Conservation (phyloP, 257 asterid species). For the Lavandula angustifolia region DNA sequence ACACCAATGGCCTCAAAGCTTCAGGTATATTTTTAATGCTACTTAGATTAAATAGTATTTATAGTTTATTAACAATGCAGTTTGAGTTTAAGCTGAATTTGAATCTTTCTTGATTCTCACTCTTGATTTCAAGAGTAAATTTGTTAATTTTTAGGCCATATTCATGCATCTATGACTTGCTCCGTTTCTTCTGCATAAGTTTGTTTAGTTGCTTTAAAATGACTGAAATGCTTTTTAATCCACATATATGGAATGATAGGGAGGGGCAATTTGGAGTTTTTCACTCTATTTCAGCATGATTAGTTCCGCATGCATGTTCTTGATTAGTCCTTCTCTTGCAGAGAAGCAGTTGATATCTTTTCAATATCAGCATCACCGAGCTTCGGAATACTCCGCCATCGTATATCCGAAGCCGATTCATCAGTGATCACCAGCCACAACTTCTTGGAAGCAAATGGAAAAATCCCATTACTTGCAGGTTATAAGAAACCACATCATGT, state of each 20-base stretch:
- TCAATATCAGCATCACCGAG: constrained; percentile 85
- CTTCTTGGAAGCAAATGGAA: constrained; percentile 38
- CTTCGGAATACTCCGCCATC: constrained; percentile 52
- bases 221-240: not conserved
- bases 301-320: constrained; percentile 7
- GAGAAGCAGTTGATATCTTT: constrained; percentile 72
- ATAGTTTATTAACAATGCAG: too few species aligned
- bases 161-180: not conserved
- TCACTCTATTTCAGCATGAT: not conserved
- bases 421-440: constrained; percentile 34
- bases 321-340: constrained; percentile 29
- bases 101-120: too few species aligned
- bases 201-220: not conserved
- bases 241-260: not conserved
- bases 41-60: too few species aligned
- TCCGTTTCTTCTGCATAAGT: not conserved
- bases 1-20: constrained; percentile 95
- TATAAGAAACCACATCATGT: constrained; percentile 36
- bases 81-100: too few species aligned
- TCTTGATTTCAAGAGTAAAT: not conserved
- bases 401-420: constrained; percentile 37
- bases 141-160: not conserved
- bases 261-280: not conserved
- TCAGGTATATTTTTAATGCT: constrained; percentile 45
- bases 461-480: constrained; percentile 57